These are phyloP conservation scores for Cladosporium phlei DNA, from an alignment of 2,329 filamentous ascomycete genomes.

Conservation along the genomic window DNA sequence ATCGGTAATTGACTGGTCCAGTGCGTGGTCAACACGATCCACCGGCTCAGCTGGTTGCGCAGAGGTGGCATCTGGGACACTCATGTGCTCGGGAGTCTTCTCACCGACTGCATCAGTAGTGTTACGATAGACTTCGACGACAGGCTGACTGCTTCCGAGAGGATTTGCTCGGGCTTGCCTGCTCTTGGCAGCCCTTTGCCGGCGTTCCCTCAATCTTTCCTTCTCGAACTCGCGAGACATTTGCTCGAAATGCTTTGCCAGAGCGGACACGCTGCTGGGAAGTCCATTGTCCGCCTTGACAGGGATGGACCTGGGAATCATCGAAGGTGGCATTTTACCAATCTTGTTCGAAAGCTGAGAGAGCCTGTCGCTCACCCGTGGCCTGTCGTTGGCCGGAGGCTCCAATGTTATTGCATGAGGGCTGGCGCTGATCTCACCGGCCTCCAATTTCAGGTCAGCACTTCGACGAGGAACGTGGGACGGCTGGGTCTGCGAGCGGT, in stretches of 20 bases:
- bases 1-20: not conserved
- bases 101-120: constrained; percentile 76
- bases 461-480: constrained; percentile 27
- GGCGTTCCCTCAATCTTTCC: constrained; percentile 80
- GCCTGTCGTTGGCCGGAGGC: constrained; percentile 52
- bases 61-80: constrained; percentile 3
- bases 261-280: constrained; percentile 72
- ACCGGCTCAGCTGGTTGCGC: not conserved
- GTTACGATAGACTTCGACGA: constrained; percentile 92
- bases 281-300: constrained; percentile 51
- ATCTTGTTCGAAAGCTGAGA: constrained; percentile 46
- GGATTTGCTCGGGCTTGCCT: constrained; percentile 77
- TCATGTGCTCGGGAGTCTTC: constrained; percentile 13
- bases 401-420: not conserved
- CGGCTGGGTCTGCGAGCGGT: constrained; percentile 51
- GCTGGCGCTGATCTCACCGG: not conserved
- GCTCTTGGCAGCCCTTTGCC: constrained; percentile 72
- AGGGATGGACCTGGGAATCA: constrained; percentile 83
- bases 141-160: constrained; percentile 86
- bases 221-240: constrained; percentile 94
- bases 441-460: constrained; percentile 8
- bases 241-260: constrained; percentile 94
- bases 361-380: constrained; percentile 62
- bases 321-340: constrained; percentile 55
- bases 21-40: constrained; percentile 7